A percentile compares a stretch with the other conserved stretches of the same genome.
phyloP scores from a whole-genome alignment of 805 yeast species.

The Candida berthetii region DNA sequence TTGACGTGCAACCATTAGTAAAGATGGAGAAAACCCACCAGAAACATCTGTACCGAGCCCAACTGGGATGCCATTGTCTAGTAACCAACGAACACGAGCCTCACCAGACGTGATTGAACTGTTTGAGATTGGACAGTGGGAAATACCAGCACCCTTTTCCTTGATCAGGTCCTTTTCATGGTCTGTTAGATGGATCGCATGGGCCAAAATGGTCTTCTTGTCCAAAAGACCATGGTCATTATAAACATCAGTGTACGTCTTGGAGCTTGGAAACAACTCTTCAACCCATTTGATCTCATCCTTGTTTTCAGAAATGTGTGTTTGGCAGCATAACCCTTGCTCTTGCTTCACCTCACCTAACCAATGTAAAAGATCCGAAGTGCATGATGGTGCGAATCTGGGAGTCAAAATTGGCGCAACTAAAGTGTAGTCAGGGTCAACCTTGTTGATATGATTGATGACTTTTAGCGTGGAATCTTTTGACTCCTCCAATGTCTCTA shows the following conservation, averaged over 20 bases:
- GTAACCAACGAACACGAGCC: slow-evolving; percentile 68
- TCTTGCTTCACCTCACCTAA: slow-evolving; percentile 53
- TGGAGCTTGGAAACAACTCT: slow-evolving; percentile 64
- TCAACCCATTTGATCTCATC: slow-evolving; percentile 71
- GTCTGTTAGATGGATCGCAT: slow-evolving; percentile 71
- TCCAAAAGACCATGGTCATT: slow-evolving; percentile 54
- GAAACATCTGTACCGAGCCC: slow-evolving; percentile 79
- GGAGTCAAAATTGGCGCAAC: slow-evolving; percentile 84
- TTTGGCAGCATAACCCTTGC: slow-evolving; percentile 65
- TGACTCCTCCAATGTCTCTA: slow-evolving; percentile 51
- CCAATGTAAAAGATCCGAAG: slow-evolving; percentile 51
- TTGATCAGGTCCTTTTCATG: slow-evolving; percentile 57
- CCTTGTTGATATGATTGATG: slow-evolving; percentile 44
- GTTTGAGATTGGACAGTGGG: slow-evolving; percentile 94
- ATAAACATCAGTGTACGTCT: slow-evolving; percentile 73
- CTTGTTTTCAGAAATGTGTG: slow-evolving; percentile 83
- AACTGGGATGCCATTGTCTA: slow-evolving; percentile 64
- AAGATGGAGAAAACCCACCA: slow-evolving; percentile 68
- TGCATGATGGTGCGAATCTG: slow-evolving; percentile 87
- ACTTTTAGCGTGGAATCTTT: slow-evolving; percentile 48
- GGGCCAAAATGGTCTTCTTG: slow-evolving; percentile 75
- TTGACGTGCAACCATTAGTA: slow-evolving; percentile 59
- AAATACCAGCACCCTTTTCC: slow-evolving; percentile 56
- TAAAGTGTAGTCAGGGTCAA: slow-evolving; percentile 46
- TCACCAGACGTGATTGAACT: slow-evolving; percentile 87